Conservation (phyloP, 1,139 yeast genomes). For the Suhomyces anneliseae region DNA sequence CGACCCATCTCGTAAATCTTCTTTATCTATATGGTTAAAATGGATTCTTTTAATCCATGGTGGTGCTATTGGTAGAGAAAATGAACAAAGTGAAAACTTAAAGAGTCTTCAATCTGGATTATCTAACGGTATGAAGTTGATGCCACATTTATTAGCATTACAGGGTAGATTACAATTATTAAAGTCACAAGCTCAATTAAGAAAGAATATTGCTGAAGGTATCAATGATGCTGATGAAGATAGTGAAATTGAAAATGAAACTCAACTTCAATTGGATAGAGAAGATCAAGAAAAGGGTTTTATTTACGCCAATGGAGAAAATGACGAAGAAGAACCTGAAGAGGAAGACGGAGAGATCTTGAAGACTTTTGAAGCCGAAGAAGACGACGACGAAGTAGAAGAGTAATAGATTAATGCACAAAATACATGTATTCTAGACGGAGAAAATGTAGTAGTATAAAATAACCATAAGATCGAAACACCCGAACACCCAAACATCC, state of each 20-base stretch:
- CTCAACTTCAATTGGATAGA: constrained; percentile 15
- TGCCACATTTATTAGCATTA: constrained; percentile 42
- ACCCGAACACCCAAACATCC: too few species aligned
- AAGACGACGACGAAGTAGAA: constrained; percentile 15
- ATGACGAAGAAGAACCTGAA: constrained; percentile 30
- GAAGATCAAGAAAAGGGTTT: constrained; percentile 23
- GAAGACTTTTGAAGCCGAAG: constrained; percentile 16
- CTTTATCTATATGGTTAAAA: constrained; percentile 49
- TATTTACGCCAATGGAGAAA: constrained; percentile 45
- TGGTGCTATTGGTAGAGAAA: constrained; percentile 34
- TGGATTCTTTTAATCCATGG: constrained; percentile 51
- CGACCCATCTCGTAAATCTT: constrained; percentile 32
- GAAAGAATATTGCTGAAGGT: constrained; percentile 24
- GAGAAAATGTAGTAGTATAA: too few species aligned
- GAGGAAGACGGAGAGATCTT: constrained; percentile 11
- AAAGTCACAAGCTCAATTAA: constrained; percentile 39
- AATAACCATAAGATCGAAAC: too few species aligned
- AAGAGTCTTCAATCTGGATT: constrained; percentile 32
- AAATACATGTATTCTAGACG: too few species aligned
- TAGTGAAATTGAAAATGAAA: constrained; percentile 23
- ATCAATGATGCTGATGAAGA: constrained; percentile 16
- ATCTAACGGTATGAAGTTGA: constrained; percentile 31
- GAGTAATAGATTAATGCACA: not conserved
- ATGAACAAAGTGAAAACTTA: constrained; percentile 31
- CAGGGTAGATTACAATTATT: constrained; percentile 47